Percentiles rank a stretch among this genome's conserved stretches.
Conservation (phyloP, 1,284 basidiomycete species). For the Austroboletus rostrupii region DNA sequence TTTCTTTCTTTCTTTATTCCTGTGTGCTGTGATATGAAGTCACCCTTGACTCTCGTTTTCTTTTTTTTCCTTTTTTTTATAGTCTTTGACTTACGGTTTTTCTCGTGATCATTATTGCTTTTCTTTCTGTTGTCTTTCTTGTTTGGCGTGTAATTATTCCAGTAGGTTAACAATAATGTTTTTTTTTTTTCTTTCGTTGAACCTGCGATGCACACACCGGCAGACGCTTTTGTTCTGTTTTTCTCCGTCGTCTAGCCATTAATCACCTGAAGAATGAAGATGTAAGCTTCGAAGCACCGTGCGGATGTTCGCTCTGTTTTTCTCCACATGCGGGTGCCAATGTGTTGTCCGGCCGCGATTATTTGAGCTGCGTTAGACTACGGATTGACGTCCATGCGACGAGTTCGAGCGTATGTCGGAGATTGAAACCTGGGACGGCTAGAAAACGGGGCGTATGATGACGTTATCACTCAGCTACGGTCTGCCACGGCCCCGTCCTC, state of each 20-base stretch:
- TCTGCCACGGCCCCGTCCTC: background rate
- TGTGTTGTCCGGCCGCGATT: too few species aligned
- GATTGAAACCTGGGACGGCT: constrained; percentile 3
- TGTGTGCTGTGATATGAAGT: constrained; percentile 12
- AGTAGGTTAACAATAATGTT: constrained; percentile 12
- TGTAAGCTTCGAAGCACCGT: constrained; percentile 6
- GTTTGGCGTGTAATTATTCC: constrained; percentile 9
- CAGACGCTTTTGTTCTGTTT: background rate
- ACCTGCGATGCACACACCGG: background rate
- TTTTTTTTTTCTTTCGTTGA: constrained; percentile 5
- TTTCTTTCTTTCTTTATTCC: constrained; percentile 4
- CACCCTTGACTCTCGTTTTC: constrained; percentile 1
- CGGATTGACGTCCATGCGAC: too few species aligned
- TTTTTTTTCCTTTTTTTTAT: constrained; percentile 1
- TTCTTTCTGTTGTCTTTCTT: constrained; percentile 3
- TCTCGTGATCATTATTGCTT: constrained; percentile 34
- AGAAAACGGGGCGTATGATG: constrained; percentile 6
- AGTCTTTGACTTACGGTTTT: background rate
- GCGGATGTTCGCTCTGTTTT: too few species aligned
- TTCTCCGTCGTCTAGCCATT: background rate
- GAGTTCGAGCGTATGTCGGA: constrained; percentile 7
- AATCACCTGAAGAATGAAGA: constrained; percentile 9
- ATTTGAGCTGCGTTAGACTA: too few species aligned
- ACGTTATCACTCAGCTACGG: constrained; percentile 13
- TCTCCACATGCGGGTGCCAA: too few species aligned